Evolutionary conservation across 2,329 filamentous ascomycete genomes (phyloP).

Genomic region (Herpomyces periplanetae): DNA sequence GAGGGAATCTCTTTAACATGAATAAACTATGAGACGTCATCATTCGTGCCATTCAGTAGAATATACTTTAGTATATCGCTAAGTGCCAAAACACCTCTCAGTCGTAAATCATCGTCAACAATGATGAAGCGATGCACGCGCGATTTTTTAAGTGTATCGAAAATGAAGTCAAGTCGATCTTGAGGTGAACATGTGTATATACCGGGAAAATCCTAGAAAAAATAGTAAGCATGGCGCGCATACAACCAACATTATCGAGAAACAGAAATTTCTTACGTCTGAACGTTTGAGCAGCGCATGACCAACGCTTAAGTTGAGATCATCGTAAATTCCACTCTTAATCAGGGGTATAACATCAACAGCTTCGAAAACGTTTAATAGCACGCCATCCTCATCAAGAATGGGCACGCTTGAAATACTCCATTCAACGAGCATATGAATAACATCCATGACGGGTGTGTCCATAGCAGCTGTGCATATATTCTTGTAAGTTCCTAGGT

Average conservation of each 20-base stretch:
- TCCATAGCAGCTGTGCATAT: conserved; percentile 55
- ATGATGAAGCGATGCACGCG: conserved; percentile 72
- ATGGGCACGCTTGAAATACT: conserved; percentile 89
- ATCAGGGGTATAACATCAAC: conserved; percentile 90
- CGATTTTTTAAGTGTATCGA: conserved; percentile 79
- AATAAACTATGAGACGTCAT: too few relatives aligned
- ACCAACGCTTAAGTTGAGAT: conserved; percentile 45
- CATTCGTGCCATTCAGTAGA: conserved; percentile 33
- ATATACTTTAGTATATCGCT: conserved; percentile 93
- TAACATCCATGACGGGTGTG: conserved; percentile 66
- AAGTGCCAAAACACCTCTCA: conserved; percentile 61
- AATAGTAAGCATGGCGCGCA: conserved; percentile 1
- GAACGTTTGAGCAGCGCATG: conserved; percentile 55
- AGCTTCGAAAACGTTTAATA: conserved; percentile 87
- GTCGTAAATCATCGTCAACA: conserved; percentile 49
- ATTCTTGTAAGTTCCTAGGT: conserved; percentile 43
- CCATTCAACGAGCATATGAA: conserved; percentile 59
- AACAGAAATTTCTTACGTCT: conserved; percentile 13
- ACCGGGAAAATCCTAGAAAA: conserved; percentile 42
- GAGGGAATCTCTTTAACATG: too few relatives aligned
- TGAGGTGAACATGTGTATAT: conserved; percentile 84
- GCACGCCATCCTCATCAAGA: conserved; percentile 30
- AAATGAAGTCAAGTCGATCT: conserved; percentile 73
- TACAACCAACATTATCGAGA: not conserved
- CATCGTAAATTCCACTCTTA: conserved; percentile 68